Conservation (phyloP, 2,329 filamentous ascomycete species). For the Diaporthe citriasiana region DNA sequence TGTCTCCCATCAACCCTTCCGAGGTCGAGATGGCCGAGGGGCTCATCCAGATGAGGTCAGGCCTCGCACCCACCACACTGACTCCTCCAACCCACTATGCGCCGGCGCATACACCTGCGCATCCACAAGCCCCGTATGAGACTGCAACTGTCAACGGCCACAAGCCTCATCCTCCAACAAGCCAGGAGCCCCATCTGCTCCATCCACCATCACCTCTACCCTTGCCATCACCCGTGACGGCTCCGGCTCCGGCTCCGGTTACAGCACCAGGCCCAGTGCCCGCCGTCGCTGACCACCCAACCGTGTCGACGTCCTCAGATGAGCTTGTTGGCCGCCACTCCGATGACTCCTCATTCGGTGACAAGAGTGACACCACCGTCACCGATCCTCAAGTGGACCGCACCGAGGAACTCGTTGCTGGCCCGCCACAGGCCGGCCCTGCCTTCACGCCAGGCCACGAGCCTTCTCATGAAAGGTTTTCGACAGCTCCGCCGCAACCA, state of each 20-base stretch:
- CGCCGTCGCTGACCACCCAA: conserved; percentile 15
- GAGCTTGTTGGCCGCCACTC: conserved; percentile 36
- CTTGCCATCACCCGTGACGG: neutral
- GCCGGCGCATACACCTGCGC: conserved; percentile 14
- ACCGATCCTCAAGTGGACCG: conserved; percentile 38
- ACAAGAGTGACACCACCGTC: conserved; percentile 41
- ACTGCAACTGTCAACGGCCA: conserved; percentile 12
- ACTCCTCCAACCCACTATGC: conserved; percentile 35
- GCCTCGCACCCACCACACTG: conserved; percentile 37
- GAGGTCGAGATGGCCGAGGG: conserved; percentile 38
- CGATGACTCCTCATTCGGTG: conserved; percentile 38
- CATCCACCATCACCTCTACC: neutral
- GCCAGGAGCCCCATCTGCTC: neutral
- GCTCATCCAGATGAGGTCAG: conserved; percentile 41
- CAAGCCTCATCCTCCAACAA: conserved; percentile 1
- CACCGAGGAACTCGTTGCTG: conserved; percentile 5
- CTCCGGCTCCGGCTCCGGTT: neutral
- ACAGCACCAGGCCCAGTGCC: neutral
- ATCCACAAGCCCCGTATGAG: neutral
- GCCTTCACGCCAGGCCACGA: neutral
- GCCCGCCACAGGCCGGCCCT: neutral
- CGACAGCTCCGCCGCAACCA: conserved; percentile 5
- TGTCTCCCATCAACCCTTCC: conserved; percentile 24
- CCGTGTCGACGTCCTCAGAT: conserved; percentile 41
- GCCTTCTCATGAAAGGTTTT: neutral